Percentiles rank a stretch among this genome's conserved stretches.
These are phyloP conservation scores for Viridothelium virens DNA, from an alignment of 495 filamentous ascomycete genomes.

Conservation along the genomic window DNA sequence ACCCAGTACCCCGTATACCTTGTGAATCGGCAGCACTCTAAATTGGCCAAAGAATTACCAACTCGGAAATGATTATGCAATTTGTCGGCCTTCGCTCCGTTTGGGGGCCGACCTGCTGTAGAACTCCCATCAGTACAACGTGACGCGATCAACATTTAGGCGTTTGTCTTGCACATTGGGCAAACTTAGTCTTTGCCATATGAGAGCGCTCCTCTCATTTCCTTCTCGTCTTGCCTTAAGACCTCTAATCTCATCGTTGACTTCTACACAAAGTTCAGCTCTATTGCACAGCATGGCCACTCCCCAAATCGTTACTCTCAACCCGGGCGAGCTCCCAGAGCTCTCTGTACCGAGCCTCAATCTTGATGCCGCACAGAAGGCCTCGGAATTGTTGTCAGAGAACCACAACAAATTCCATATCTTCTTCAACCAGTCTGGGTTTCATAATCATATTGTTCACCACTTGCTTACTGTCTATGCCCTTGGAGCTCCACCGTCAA, in stretches of 20 bases:
- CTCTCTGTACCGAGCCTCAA: constrained; percentile 35
- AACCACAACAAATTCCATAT: constrained; percentile 70
- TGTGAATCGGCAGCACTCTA: too few species aligned
- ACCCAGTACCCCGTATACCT: too few species aligned
- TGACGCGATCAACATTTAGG: too few species aligned
- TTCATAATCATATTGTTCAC: constrained; percentile 61
- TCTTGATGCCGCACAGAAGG: constrained; percentile 50
- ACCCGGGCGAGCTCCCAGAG: background rate
- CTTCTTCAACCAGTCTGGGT: constrained; percentile 63
- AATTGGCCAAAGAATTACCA: too few species aligned
- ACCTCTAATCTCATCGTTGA: background rate
- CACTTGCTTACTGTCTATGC: constrained; percentile 67
- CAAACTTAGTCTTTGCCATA: too few species aligned
- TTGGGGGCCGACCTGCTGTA: background rate
- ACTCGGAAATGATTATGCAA: background rate
- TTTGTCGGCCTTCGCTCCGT: background rate
- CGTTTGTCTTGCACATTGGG: too few species aligned
- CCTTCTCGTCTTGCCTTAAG: too few species aligned
- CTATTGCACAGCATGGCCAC: background rate
- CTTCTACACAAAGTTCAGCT: background rate
- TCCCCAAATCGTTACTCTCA: background rate
- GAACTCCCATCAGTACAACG: too few species aligned
- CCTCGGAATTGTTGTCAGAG: constrained; percentile 60
- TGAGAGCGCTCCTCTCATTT: too few species aligned
- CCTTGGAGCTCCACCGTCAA: constrained; percentile 53